Conservation (phyloP, 106 monocot genomes). For the Acanthochlamys bracteata region DNA sequence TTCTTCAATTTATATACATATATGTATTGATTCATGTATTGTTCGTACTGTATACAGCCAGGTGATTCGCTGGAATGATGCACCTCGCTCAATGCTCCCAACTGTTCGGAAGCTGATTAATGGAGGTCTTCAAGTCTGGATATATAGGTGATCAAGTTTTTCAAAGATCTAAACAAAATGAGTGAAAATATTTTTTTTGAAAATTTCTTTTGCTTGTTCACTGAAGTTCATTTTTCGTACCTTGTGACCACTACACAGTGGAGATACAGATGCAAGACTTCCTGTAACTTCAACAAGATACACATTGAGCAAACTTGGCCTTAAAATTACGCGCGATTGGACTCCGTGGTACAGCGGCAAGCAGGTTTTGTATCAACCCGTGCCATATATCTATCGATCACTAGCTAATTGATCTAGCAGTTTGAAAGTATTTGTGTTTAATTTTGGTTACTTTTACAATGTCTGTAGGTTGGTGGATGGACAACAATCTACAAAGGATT, state of each 20-base stretch:
- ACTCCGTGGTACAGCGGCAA: conserved; percentile 12
- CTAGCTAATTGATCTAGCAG: background rate
- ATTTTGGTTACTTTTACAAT: background rate
- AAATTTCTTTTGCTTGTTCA: background rate
- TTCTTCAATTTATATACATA: background rate
- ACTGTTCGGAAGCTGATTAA: conserved; percentile 10
- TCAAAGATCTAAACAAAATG: too few relatives aligned
- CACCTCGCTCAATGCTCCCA: conserved; percentile 1
- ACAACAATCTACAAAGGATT: conserved; percentile 23
- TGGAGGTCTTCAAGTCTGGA: conserved; percentile 3
- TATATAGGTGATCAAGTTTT: conserved; percentile 6
- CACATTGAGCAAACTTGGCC: conserved; percentile 16
- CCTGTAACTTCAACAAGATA: conserved; percentile 26
- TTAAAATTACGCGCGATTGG: conserved; percentile 13
- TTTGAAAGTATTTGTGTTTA: too few relatives aligned
- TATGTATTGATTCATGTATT: background rate
- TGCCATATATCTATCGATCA: background rate
- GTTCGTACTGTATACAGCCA: background rate
- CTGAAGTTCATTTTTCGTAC: background rate
- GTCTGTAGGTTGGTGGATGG: conserved; percentile 34
- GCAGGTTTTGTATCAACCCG: conserved; percentile 6
- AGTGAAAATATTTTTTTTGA: too few relatives aligned
- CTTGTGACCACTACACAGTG: conserved; percentile 1
- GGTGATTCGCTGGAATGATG: conserved; percentile 5
- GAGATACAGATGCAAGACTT: conserved; percentile 22